A percentile compares a stretch with the other conserved stretches of the same genome.
These are phyloP conservation scores for Gastrolobium bilobum DNA, from an alignment of 306 rosid genomes.

Conservation along the genomic window DNA sequence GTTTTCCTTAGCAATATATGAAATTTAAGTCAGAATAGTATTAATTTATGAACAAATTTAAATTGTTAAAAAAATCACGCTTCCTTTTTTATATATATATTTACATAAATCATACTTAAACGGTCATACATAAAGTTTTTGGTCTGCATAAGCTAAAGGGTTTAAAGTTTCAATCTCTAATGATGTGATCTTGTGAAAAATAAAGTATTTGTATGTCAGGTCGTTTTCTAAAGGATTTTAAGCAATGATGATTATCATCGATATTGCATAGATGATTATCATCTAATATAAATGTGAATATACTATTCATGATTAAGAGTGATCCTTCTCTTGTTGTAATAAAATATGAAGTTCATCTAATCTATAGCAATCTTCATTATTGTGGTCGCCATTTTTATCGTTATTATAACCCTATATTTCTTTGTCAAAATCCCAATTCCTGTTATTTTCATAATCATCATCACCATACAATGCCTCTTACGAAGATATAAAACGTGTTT, in stretches of 20 bases:
- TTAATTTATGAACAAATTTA: too few species aligned
- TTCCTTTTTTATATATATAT: too few species aligned
- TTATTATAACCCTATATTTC: too few species aligned
- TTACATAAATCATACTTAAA: too few species aligned
- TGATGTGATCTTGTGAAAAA: neutral
- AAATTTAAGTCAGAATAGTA: neutral
- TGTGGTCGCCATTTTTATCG: neutral
- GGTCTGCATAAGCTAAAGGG: neutral
- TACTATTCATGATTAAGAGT: neutral
- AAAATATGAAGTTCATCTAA: neutral
- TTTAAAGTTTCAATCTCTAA: neutral
- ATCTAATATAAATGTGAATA: neutral
- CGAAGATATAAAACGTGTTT: too few species aligned
- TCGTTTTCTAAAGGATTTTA: conserved; percentile 13
- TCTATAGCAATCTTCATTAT: too few species aligned
- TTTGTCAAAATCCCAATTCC: too few species aligned
- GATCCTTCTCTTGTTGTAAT: neutral
- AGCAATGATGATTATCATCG: neutral
- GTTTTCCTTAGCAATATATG: too few species aligned
- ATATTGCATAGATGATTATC: neutral
- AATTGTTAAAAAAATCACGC: too few species aligned
- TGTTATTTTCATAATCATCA: too few species aligned
- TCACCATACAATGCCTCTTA: too few species aligned
- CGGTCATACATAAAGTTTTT: neutral
- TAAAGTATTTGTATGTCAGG: neutral